These are phyloP conservation scores for Pichia exigua DNA, from an alignment of 805 yeast species.

Conservation along the genomic window DNA sequence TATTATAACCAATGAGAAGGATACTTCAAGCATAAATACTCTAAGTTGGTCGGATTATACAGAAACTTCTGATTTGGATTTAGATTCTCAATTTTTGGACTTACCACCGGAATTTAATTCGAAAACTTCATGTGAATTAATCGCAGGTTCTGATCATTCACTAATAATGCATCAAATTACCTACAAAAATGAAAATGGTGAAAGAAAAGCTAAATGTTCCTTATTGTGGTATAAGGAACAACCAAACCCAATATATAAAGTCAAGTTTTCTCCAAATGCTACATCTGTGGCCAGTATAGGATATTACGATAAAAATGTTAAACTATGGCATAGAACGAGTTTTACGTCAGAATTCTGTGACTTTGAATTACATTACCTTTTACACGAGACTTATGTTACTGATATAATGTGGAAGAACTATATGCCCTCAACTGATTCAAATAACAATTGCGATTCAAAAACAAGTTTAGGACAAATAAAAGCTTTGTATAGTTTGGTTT, in stretches of 20 bases:
- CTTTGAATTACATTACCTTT: slow-evolving; percentile 61
- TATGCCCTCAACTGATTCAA: slow-evolving; percentile 1
- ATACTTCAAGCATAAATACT: slow-evolving; percentile 22
- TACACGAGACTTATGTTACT: slow-evolving; percentile 55
- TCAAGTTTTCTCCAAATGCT: slow-evolving; percentile 60
- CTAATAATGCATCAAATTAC: slow-evolving; percentile 48
- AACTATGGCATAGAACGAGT: slow-evolving; percentile 70
- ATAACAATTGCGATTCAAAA: slow-evolving; percentile 1
- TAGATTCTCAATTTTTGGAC: slow-evolving; percentile 22
- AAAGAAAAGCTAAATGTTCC: slow-evolving; percentile 15
- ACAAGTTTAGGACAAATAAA: background rate
- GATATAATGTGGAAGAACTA: slow-evolving; percentile 48
- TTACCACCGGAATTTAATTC: slow-evolving; percentile 30
- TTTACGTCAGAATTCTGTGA: slow-evolving; percentile 55
- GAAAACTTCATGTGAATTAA: slow-evolving; percentile 42
- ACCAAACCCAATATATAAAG: slow-evolving; percentile 51
- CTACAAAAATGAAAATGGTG: slow-evolving; percentile 18
- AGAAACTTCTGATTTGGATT: slow-evolving; percentile 22
- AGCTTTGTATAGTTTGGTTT: slow-evolving; percentile 10
- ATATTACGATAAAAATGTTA: slow-evolving; percentile 55
- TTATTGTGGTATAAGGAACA: slow-evolving; percentile 44
- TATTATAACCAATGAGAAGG: slow-evolving; percentile 17
- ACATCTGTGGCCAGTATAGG: slow-evolving; percentile 59
- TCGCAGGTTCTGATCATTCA: slow-evolving; percentile 46
- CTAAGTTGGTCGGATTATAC: slow-evolving; percentile 31